Percentiles rank a stretch among this genome's conserved stretches.
These are phyloP conservation scores for Euryodendron excelsum DNA, from an alignment of 148 eudicot genomes.

Conservation along the genomic window DNA sequence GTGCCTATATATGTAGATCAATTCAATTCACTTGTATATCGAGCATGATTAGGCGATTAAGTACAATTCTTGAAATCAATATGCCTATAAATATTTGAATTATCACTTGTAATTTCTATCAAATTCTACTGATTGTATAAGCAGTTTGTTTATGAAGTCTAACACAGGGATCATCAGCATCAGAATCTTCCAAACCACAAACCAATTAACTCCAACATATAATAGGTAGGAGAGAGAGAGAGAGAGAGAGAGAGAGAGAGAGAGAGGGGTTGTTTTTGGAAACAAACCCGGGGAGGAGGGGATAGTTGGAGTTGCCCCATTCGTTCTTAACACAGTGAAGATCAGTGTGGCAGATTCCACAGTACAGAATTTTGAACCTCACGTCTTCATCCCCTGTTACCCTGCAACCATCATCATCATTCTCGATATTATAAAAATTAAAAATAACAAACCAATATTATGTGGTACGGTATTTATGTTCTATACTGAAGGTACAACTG, in stretches of 20 bases:
- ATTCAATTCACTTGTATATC: background rate
- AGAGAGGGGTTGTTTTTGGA: background rate
- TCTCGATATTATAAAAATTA: background rate
- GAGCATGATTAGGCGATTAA: too few relatives aligned
- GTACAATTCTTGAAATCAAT: background rate
- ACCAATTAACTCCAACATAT: background rate
- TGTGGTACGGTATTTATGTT: too few relatives aligned
- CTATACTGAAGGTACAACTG: too few relatives aligned
- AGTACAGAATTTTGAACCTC: slow-evolving; percentile 15
- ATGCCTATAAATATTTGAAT: background rate
- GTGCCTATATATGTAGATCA: background rate
- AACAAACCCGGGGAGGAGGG: slow-evolving; percentile 19
- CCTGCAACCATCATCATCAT: slow-evolving; percentile 3
- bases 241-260: background rate
- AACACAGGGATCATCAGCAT: background rate
- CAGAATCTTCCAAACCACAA: background rate
- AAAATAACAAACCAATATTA: background rate
- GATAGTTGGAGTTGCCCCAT: slow-evolving; percentile 14
- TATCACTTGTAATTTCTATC: background rate
- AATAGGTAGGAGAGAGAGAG: background rate
- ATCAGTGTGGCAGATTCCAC: slow-evolving; percentile 25
- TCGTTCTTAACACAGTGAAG: slow-evolving; percentile 17
- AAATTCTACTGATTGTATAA: background rate
- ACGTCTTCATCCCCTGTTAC: slow-evolving; percentile 20
- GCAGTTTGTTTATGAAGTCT: too few relatives aligned